These are phyloP conservation scores for Diddensiella transvaalensis DNA, from an alignment of 805 yeast species.

Conservation along the genomic window DNA sequence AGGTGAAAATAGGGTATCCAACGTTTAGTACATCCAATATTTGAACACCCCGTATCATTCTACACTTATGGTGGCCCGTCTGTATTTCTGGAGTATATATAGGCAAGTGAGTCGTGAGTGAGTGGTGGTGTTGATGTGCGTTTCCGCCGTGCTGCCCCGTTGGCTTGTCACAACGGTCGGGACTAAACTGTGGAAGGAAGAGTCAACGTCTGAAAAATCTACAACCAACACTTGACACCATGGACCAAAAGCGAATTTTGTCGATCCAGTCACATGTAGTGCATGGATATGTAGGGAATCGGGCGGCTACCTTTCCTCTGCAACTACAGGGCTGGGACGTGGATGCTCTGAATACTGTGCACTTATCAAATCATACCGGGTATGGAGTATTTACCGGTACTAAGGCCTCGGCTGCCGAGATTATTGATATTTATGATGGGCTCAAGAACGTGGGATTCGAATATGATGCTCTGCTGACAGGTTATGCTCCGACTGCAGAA, in stretches of 20 bases:
- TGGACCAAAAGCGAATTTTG: slow-evolving; percentile 32
- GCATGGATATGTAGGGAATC: slow-evolving; percentile 94
- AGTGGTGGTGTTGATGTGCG: neutral
- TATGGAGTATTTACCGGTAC: slow-evolving; percentile 66
- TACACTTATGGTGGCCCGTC: slow-evolving; percentile 1
- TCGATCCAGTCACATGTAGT: slow-evolving; percentile 86
- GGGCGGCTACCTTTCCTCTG: slow-evolving; percentile 85
- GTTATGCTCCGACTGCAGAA: slow-evolving; percentile 68
- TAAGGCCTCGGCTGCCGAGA: slow-evolving; percentile 42
- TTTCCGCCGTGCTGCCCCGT: too few relatives aligned
- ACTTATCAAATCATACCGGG: slow-evolving; percentile 90
- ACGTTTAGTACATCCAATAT: slow-evolving; percentile 20
- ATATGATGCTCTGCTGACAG: slow-evolving; percentile 71
- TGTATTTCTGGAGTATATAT: neutral
- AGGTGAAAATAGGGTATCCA: slow-evolving; percentile 67
- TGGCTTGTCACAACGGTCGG: too few relatives aligned
- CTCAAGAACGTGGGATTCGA: slow-evolving; percentile 45
- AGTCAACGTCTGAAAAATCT: too few relatives aligned
- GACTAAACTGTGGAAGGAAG: too few relatives aligned
- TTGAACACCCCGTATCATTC: neutral
- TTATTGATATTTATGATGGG: slow-evolving; percentile 54
- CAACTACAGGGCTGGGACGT: slow-evolving; percentile 91
- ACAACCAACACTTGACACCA: too few relatives aligned
- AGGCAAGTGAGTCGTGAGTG: neutral
- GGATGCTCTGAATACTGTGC: slow-evolving; percentile 82